phyloP scores from a whole-genome alignment of 345 rosid species.

The Eucalyptus polybractea region DNA sequence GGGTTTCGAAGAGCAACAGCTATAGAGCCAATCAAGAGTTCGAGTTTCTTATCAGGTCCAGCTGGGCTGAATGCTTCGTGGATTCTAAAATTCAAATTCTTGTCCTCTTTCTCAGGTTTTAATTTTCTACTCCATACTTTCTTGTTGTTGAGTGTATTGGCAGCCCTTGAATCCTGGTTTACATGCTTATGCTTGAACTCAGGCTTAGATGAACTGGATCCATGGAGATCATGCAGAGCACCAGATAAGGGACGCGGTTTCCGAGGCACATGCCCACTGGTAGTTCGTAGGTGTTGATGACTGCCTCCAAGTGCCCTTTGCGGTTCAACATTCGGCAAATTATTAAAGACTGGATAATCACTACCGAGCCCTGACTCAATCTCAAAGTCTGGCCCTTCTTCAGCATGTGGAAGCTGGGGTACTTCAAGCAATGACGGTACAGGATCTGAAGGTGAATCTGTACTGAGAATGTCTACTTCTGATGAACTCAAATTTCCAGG shows the following conservation, averaged over 20 bases:
- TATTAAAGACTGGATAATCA: conserved; percentile 17
- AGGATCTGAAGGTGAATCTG: conserved; percentile 14
- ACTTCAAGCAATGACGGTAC: conserved; percentile 10
- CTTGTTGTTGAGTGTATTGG: conserved; percentile 19
- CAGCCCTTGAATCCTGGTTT: conserved; percentile 23
- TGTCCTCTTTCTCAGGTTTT: conserved; percentile 32
- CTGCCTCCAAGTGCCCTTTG: neutral
- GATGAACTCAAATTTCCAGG: conserved; percentile 18
- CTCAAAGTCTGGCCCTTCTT: conserved; percentile 29
- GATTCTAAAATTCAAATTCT: conserved; percentile 9
- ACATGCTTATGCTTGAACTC: conserved; percentile 50
- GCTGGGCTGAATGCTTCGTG: conserved; percentile 27
- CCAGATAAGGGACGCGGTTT: conserved; percentile 27
- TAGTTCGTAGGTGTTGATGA: neutral
- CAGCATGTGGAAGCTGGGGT: conserved; percentile 12
- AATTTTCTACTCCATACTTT: conserved; percentile 76
- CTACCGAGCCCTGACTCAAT: conserved; percentile 15
- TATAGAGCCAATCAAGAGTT: conserved; percentile 80
- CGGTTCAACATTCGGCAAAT: conserved; percentile 18
- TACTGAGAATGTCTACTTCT: conserved; percentile 29
- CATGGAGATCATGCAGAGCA: conserved; percentile 32
- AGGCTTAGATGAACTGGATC: conserved; percentile 24
- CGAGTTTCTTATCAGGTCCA: conserved; percentile 27
- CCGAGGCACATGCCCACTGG: conserved; percentile 17
- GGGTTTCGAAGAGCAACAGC: conserved; percentile 47